phyloP scores from a whole-genome alignment of 306 rosid genomes.

The Alnus glutinosa region DNA sequence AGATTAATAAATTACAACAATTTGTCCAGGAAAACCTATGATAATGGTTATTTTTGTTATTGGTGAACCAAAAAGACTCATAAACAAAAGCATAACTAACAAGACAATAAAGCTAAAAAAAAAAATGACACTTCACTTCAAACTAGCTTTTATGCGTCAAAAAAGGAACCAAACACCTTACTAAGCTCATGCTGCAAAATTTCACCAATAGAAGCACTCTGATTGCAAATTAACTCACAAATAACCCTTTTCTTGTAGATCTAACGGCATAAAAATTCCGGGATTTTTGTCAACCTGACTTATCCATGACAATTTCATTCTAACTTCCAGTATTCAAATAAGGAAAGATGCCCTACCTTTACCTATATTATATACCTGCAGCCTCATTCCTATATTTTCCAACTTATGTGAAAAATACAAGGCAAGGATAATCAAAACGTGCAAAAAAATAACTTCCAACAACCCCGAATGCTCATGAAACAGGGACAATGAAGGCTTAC shows the following conservation, averaged over 20 bases:
- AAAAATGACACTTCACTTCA: neutral
- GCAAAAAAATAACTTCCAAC: neutral
- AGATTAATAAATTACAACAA: neutral
- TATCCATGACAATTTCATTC: neutral
- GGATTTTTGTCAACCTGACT: neutral
- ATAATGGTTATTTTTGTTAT: neutral
- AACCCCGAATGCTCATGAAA: neutral
- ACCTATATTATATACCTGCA: neutral
- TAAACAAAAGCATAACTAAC: neutral
- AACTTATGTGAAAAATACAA: neutral
- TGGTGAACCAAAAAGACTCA: neutral
- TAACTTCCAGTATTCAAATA: neutral
- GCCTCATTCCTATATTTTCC: neutral
- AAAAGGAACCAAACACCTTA: neutral
- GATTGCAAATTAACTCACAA: neutral
- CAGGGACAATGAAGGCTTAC: neutral
- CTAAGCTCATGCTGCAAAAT: constrained; percentile 1
- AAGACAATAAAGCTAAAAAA: neutral
- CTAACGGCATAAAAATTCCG: neutral
- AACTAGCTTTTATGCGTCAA: neutral
- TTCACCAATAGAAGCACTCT: neutral
- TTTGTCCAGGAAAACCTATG: neutral
- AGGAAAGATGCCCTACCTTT: neutral
- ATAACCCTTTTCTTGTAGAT: neutral
- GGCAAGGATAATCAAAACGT: neutral